Evolutionary conservation across 345 rosid genomes (phyloP).

Genomic region (Carallia brachiata): DNA sequence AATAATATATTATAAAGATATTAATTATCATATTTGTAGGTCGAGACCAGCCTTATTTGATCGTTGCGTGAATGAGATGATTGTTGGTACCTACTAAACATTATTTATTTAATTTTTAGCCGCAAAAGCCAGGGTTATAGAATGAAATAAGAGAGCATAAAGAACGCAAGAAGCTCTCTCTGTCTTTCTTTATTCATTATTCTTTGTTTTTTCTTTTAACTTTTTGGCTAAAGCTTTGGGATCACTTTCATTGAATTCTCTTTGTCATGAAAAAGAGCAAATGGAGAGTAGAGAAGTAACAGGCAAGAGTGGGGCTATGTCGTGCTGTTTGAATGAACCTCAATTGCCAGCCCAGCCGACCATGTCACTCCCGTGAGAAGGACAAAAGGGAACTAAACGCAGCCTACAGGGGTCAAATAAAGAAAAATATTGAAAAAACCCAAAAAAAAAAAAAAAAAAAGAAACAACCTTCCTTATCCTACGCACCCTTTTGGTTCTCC

Average conservation of each 20-base stretch:
- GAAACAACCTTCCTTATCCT: slow-evolving; percentile 20
- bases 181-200: background rate
- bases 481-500: slow-evolving; percentile 21
- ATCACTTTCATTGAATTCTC: slow-evolving; percentile 15
- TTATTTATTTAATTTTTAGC: background rate
- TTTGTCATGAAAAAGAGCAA: slow-evolving; percentile 4
- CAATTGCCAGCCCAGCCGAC: slow-evolving; percentile 54
- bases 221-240: slow-evolving; percentile 3
- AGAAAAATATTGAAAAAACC: background rate
- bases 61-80: too few species aligned
- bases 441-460: background rate
- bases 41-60: too few species aligned
- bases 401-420: background rate
- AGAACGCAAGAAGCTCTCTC: too few species aligned
- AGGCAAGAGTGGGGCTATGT: slow-evolving; percentile 21
- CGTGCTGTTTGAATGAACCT: slow-evolving; percentile 32
- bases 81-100: too few species aligned
- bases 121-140: background rate
- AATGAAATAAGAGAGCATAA: background rate
- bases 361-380: slow-evolving; percentile 64
- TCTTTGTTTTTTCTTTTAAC: background rate
- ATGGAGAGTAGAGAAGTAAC: slow-evolving; percentile 10
- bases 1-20: too few species aligned
- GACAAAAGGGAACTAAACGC: slow-evolving; percentile 35
- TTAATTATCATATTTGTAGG: too few species aligned